Conservation (phyloP, 2,329 filamentous ascomycete genomes). For the Calonectria pseudoturangicola region DNA sequence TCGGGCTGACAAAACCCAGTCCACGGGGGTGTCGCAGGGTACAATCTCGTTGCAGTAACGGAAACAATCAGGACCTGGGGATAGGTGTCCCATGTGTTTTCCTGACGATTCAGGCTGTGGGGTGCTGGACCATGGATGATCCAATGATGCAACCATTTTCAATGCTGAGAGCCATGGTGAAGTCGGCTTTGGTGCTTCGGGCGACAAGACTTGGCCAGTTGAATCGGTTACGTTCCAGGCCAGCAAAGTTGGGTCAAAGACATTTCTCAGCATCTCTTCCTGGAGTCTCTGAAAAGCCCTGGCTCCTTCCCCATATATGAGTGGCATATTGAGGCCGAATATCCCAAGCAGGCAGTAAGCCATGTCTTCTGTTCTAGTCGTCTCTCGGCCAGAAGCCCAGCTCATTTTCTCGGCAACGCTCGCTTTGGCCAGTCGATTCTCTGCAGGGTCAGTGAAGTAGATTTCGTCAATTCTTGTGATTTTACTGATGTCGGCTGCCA, state of each 20-base stretch:
- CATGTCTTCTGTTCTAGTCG: not conserved
- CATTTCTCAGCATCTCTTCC: not conserved
- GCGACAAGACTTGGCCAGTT: not conserved
- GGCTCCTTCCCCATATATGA: conserved; percentile 10
- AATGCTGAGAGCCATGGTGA: not conserved
- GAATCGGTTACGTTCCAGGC: not conserved
- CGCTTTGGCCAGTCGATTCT: not conserved
- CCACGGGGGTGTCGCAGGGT: not conserved
- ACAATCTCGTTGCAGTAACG: not conserved
- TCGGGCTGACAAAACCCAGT: not conserved
- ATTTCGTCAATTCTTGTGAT: not conserved
- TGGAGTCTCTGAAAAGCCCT: conserved; percentile 9
- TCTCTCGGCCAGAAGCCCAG: conserved; percentile 11
- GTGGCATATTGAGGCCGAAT: conserved; percentile 23
- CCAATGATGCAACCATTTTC: not conserved
- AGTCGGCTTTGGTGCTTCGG: not conserved
- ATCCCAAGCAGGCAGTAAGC: conserved; percentile 20
- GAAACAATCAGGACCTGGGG: not conserved
- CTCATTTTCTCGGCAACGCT: conserved; percentile 19
- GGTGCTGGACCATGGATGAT: not conserved
- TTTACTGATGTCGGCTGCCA: not conserved
- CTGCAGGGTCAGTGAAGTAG: not conserved
- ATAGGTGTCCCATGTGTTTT: not conserved
- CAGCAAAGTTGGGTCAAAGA: conserved; percentile 7
- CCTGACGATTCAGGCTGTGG: not conserved